Base-by-base conservation (phyloP, 139 green algal species). In the Chlorella ohadii region DNA sequence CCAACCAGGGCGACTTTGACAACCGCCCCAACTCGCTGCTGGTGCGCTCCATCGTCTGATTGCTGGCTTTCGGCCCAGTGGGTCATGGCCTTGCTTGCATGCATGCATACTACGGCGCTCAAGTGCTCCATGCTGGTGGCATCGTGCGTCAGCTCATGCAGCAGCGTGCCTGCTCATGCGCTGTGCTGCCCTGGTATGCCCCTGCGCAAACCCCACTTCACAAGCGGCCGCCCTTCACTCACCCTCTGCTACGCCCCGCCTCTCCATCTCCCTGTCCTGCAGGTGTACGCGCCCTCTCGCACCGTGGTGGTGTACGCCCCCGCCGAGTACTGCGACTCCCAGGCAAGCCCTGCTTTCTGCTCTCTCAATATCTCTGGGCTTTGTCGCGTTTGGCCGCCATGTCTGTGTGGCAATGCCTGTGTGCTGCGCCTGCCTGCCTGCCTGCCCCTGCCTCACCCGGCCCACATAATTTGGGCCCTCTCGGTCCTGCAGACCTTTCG, bases 281-380 rank as follows among this genome's bases (percentile, higher is more conserved):
- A 92, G 85, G 89, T 95, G 41, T 96, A 96, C 79, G 89, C 91
- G 17, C 93, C 93, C 59, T 91, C 81, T 25, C 88, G 94, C 73
- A 98, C 94, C 3, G 93, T 95, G n/a, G 93, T 94, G 1, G 94
- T 97, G 25, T 98, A 98, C 86, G 96, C 89, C 9, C 95, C 94
- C 15, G 79, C 92, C 15, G 89, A 95, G 61, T 94, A 81, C 73
- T 82, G 63, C 33, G 96, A 98, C 86, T 79, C 90, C 81, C 31
- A 68, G 56, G 79, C 57, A 39, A 27, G 47, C 65, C 27, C 51
- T 59, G 51, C 12, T 4, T 59, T 13, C 51, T 59, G 51, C 51
- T 22, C 11, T 59, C 11, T 19, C 15, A 22, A 59, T 23, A 23
- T 9, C 51, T 4, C 51, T 59, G 51, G 11, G 51, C 51, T 59